Evolutionary conservation across 441 rosid species (phyloP), one percentile per base, ranked within the genome.

Genomic region (Aquilaria agallochum): DNA sequence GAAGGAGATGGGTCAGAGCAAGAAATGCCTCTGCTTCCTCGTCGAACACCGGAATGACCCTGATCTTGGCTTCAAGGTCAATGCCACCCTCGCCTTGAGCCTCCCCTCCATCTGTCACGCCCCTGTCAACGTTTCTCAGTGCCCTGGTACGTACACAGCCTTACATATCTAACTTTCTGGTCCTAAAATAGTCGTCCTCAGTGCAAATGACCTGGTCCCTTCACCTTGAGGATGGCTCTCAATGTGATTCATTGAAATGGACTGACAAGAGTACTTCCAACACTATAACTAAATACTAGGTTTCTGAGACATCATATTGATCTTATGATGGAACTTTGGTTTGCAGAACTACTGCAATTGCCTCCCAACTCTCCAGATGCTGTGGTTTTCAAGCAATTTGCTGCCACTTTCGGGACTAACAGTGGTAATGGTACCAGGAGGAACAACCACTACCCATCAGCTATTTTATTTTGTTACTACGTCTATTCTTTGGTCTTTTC

Each of bases 21-120:
- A 67, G 60, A 76, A 53, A 67, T 81, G 80, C 68, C 62, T 76
- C 4, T 81, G 83, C 70, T 14, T 67, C 36, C 74, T 81, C 27
- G 69, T 76, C 60, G 66, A 73, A 20, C 79, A 78, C 60, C 56
- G 76, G 42, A 66, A 78, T 62, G 79, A 76, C 14, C 81, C 79
- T 15, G 61, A 58, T 5, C 68, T 76, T 55, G 80, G 81, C 64
- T 72, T 74, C 66, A 74, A 71, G 64, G 63, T 81, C 56, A 81
- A 78, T 62, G 81, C 76, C 27, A 74, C 77, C 53, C 78, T 73
- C 10, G 81, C 83, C 2, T 64, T 76, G 74, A 58, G 68, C 60
- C 81, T 81, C 48, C 83, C 76, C 49, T 67, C 74, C 10, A 53
- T 69, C 58, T 67, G 78, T 64, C 79, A 72, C 33, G 75, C 71